These are phyloP conservation scores for Verticillium zaregamsianum DNA, from an alignment of 2,329 filamentous ascomycete species.

Conservation along the genomic window DNA sequence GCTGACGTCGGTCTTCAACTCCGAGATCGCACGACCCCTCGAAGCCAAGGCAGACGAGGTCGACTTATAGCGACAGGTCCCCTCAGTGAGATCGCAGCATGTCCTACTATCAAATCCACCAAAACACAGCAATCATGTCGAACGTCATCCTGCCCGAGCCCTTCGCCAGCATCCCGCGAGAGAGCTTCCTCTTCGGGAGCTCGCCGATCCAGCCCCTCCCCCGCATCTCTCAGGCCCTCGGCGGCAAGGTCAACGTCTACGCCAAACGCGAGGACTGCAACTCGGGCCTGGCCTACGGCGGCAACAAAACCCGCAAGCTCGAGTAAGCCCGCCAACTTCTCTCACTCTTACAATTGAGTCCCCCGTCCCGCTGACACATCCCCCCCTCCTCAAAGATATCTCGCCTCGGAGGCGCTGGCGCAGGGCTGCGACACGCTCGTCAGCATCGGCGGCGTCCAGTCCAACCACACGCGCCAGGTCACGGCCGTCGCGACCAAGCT, in stretches of 20 bases:
- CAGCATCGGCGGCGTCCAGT: conserved; percentile 64
- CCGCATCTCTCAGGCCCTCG: conserved; percentile 58
- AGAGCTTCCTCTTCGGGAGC: conserved; percentile 60
- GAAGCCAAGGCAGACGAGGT: neutral
- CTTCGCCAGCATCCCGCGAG: conserved; percentile 59
- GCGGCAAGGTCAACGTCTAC: conserved; percentile 57
- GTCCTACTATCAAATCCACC: neutral
- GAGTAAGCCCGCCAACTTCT: conserved; percentile 36
- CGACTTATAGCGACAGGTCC: neutral
- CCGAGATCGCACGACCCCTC: neutral
- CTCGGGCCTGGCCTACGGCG: conserved; percentile 62
- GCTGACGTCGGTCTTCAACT: neutral
- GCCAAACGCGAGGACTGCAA: conserved; percentile 72
- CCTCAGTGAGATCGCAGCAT: neutral
- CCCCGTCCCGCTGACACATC: neutral
- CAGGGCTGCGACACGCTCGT: conserved; percentile 58
- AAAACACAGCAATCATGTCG: neutral
- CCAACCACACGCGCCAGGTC: conserved; percentile 66
- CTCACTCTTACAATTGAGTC: neutral
- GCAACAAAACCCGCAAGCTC: conserved; percentile 67
- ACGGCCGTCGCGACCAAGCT: conserved; percentile 56
- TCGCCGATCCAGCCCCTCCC: conserved; percentile 66
- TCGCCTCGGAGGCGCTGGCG: conserved; percentile 57
- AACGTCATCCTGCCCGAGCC: conserved; percentile 49
- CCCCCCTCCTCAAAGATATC: conserved; percentile 40